A percentile compares a stretch with the other conserved stretches of the same genome.
These are phyloP conservation scores for Epicoccum sorghinum DNA, from an alignment of 2,329 filamentous ascomycete species.

Conservation along the genomic window DNA sequence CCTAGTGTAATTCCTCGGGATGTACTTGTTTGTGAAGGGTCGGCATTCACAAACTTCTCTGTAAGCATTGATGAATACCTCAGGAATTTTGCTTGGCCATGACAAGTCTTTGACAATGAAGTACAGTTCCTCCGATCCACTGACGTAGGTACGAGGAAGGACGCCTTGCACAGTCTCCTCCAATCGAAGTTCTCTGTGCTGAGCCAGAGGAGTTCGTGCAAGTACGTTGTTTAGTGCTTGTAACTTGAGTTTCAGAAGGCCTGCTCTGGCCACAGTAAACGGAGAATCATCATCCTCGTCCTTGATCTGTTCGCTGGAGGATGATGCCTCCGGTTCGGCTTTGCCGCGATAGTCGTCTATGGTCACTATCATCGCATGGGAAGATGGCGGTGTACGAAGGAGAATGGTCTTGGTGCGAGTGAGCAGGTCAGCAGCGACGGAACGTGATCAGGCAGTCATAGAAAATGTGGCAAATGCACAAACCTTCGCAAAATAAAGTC, in stretches of 20 bases:
- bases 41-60: slow-evolving; percentile 18
- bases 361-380: slow-evolving; percentile 3
- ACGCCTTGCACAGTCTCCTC: neutral
- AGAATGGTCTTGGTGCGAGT: neutral
- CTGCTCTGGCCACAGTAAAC: slow-evolving; percentile 29
- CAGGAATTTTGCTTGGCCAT: slow-evolving; percentile 27
- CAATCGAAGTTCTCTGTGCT: slow-evolving; percentile 7
- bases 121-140: slow-evolving; percentile 27
- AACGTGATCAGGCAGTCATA: too few relatives aligned
- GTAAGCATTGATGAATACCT: slow-evolving; percentile 28
- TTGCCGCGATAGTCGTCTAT: slow-evolving; percentile 4
- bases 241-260: slow-evolving; percentile 25
- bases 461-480: neutral
- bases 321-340: neutral
- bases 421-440: neutral
- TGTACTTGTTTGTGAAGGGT: slow-evolving; percentile 23
- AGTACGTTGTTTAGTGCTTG: slow-evolving; percentile 27
- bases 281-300: neutral
- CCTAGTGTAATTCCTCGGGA: slow-evolving; percentile 12
- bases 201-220: neutral
- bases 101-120: slow-evolving; percentile 22
- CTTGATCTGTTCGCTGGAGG: neutral
- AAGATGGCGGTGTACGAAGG: neutral
- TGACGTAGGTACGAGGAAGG: slow-evolving; percentile 17
- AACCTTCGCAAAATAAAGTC: neutral